Conservation (phyloP, 108 stramenopile genomes). For the Skeletonema marinoi region DNA sequence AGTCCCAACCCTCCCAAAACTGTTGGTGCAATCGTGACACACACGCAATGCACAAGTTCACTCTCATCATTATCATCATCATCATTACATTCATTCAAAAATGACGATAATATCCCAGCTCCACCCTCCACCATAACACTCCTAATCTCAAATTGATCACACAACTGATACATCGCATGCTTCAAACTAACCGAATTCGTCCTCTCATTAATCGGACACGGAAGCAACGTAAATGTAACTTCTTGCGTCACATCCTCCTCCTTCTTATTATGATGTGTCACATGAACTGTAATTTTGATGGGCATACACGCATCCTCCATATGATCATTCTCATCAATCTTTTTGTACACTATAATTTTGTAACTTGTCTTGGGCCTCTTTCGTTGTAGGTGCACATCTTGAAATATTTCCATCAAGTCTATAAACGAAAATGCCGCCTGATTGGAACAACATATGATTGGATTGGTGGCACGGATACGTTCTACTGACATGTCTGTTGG, state of each 20-base stretch:
- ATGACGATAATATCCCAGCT: slow-evolving; percentile 53
- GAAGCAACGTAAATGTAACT: slow-evolving; percentile 51
- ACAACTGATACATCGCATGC: slow-evolving; percentile 50
- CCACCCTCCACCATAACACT: slow-evolving; percentile 88
- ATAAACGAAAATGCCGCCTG: slow-evolving; percentile 29
- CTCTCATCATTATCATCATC: background rate
- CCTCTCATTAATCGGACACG: slow-evolving; percentile 45
- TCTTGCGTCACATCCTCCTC: slow-evolving; percentile 9
- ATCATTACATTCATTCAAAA: slow-evolving; percentile 38
- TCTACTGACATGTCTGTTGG: slow-evolving; percentile 34
- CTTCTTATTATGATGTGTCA: slow-evolving; percentile 11
- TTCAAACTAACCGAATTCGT: slow-evolving; percentile 50
- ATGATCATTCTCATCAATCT: slow-evolving; percentile 24
- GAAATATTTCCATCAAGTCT: slow-evolving; percentile 30
- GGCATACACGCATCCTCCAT: slow-evolving; percentile 10
- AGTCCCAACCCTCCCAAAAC: slow-evolving; percentile 55
- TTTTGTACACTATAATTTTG: slow-evolving; percentile 25
- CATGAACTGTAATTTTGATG: slow-evolving; percentile 33
- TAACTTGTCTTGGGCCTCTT: slow-evolving; percentile 22
- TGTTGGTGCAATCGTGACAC: slow-evolving; percentile 73
- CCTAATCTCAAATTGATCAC: slow-evolving; percentile 51
- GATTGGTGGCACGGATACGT: slow-evolving; percentile 28
- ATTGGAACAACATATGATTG: slow-evolving; percentile 42
- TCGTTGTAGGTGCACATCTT: slow-evolving; percentile 11
- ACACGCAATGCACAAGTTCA: slow-evolving; percentile 60